These are phyloP conservation scores for Solanum tarapatanum DNA, from an alignment of 257 asterid species.

Conservation along the genomic window DNA sequence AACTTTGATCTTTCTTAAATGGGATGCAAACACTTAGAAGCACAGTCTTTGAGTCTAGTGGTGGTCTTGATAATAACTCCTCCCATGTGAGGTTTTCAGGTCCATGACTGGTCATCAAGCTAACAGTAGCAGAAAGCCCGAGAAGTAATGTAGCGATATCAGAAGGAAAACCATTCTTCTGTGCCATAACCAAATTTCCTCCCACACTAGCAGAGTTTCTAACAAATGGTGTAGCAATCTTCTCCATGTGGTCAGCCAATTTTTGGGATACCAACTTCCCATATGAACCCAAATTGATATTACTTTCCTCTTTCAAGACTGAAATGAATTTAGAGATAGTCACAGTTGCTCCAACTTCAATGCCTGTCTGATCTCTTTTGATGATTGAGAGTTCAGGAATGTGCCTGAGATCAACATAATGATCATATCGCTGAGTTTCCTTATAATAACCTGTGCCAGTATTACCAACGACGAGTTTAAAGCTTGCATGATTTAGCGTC, in stretches of 20 bases:
- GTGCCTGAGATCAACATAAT: slow-evolving; percentile 43
- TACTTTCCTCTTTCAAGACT: slow-evolving; percentile 20
- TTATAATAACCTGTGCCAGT: slow-evolving; percentile 60
- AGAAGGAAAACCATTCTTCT: slow-evolving; percentile 57
- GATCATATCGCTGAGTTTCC: slow-evolving; percentile 30
- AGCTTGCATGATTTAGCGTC: slow-evolving; percentile 7
- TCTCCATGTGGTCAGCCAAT: slow-evolving; percentile 57
- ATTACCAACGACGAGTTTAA: slow-evolving; percentile 54
- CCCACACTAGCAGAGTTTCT: slow-evolving; percentile 62
- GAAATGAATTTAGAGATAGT: slow-evolving; percentile 41
- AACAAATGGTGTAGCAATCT: slow-evolving; percentile 41
- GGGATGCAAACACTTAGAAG: slow-evolving; percentile 51
- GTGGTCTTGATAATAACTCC: slow-evolving; percentile 38
- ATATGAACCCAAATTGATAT: slow-evolving; percentile 2
- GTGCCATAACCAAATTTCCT: slow-evolving; percentile 69
- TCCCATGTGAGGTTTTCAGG: slow-evolving; percentile 31
- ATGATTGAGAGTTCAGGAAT: slow-evolving; percentile 45
- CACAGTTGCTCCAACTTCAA: slow-evolving; percentile 58
- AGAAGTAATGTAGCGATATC: slow-evolving; percentile 54
- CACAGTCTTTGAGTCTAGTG: slow-evolving; percentile 31
- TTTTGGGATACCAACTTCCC: slow-evolving; percentile 21
- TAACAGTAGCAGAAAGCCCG: slow-evolving; percentile 32
- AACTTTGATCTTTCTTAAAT: slow-evolving; percentile 5
- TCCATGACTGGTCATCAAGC: slow-evolving; percentile 18
- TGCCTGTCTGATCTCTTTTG: slow-evolving; percentile 21